Base-by-base conservation (phyloP, 805 yeast genomes). In the Ogataea chonburiensis region DNA sequence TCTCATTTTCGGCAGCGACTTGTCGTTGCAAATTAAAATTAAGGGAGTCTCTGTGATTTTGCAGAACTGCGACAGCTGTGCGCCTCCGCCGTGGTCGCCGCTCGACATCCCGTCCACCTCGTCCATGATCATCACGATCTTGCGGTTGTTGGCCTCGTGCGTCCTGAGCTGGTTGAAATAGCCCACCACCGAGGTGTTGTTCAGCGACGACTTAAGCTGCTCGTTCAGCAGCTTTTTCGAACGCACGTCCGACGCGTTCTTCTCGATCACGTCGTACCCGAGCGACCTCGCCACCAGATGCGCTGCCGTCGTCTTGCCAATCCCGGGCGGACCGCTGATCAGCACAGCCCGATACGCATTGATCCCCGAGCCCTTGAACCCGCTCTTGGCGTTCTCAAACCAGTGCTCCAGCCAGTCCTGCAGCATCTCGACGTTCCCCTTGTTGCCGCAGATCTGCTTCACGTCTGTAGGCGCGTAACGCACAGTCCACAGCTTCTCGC, bases 71-170 rank as follows among this genome's bases (percentile, higher is more conserved):
- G 97, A 87, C 61, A 93, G 71, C 42, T 88, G 94, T 16, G 96
- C 97, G 17, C 93, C 96, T 45, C 99, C 99, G 43, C 99, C 99
- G 51, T 93, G 81, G 62, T 93, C 99, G 46, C 99, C 99, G 55
- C 94, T 88, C 25, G 96, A 86, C 98, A 93, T 93, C 50, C 99
- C 99, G 60, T 93, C 99, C 19, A 93, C 98, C 66, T 93, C 99
- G 64, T 93, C 99, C 98, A 93, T 88, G 45, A 93, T 83, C 30
- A 93, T 70, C 37, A 88, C 86, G 50, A 91, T 79, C 42, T 75
- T 79, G 34, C 73, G 71, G 31, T 73, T 50, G 16, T 51, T 50
- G 20, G 46, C 37, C 35, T 44, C 43, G 26, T 43, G 34, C 16
- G 50, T 12, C 41, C 47, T 30, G 3, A 34, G 54, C 14, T 60